Evolutionary conservation across 495 filamentous ascomycete genomes (phyloP).

Genomic region (Penicillium atrosanguineum): DNA sequence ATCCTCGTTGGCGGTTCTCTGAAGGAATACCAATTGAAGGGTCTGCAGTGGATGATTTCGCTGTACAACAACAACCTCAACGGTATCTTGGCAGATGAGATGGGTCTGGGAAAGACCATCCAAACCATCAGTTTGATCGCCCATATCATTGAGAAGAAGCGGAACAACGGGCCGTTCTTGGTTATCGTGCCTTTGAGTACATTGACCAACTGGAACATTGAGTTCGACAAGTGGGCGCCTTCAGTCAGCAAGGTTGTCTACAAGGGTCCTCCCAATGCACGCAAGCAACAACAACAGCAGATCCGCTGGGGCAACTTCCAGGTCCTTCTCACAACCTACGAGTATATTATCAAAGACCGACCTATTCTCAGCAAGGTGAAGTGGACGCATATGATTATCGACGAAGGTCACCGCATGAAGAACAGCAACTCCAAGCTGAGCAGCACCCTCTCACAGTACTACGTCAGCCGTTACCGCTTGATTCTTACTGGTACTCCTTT

Average conservation of each 20-base stretch:
- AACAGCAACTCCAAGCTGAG: constrained; percentile 96
- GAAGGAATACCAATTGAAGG: constrained; percentile 98
- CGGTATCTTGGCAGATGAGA: constrained; percentile 97
- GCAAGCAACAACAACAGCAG: constrained; percentile 89
- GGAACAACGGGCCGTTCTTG: constrained; percentile 88
- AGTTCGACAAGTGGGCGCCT: constrained; percentile 99
- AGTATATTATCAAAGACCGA: constrained; percentile 99
- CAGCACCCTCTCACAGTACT: constrained; percentile 90
- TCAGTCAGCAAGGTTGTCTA: constrained; percentile 84
- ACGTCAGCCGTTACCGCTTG: constrained; percentile 88
- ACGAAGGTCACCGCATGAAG: constrained; percentile 99
- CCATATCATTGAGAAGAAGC: constrained; percentile 93
- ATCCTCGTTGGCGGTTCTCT: constrained; percentile 88
- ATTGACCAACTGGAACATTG: constrained; percentile 95
- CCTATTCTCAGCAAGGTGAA: constrained; percentile 94
- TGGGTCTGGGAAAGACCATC: constrained; percentile 99
- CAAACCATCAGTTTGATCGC: constrained; percentile 98
- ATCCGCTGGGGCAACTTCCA: constrained; percentile 95
- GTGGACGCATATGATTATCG: constrained; percentile 99
- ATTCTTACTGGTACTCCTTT: constrained; percentile 96
- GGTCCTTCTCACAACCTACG: constrained; percentile 93
- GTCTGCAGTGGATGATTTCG: constrained; percentile 98
- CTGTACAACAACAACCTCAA: constrained; percentile 99
- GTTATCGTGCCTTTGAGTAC: constrained; percentile 97
- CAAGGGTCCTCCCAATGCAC: constrained; percentile 86